Evolutionary conservation across 306 rosid species (phyloP), one percentile per base, ranked within the genome.

Genomic region (Ziziphus jujuba): DNA sequence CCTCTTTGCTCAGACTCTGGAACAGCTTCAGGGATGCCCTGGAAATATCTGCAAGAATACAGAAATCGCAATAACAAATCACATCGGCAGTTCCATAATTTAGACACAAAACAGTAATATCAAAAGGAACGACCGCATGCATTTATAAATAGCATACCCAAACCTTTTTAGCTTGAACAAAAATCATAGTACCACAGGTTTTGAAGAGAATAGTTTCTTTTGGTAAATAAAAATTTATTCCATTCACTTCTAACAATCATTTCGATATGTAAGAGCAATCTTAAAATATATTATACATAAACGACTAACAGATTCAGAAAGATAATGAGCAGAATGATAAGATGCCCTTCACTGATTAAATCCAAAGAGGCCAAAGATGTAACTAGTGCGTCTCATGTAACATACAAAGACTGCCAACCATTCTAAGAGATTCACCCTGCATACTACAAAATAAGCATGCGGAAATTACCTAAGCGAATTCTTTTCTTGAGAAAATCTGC

Each of bases 11-110:
- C 96, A 7, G 77, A 72, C 79, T 90, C 99, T 33, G 87, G 63
- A 60, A 74, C 92, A 3, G 85, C 83, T 66, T 93, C 99, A 5
- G 97, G 95, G 66, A 90, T 76, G 36, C 95, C 96, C 77, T 93
- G 99, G 81, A 93, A 93, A 72, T 93, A 93, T 79, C 97, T 93
- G 87, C 77, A 78, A 24, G 43, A 40, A 65, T 77, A 59, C 63
- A 36, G 63, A 33, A 40, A 58, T 36, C 19, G 21, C 59, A 40
- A 1, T 13, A 51, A 22, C 21, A 35, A 12, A 51, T 65, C 19
- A 21, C 72, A 64, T 40, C 8, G 8, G 8, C 51, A 15, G 63
- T 19, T 59, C 71, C 49, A 65, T 16, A 50, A 36, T 50, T 2
- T 17, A 11, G 21, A 34, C 10, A 15, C 9, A 59, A 2, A 44